Evolutionary conservation across 495 filamentous ascomycete species (phyloP).

Genomic region (Niebla homalea): DNA sequence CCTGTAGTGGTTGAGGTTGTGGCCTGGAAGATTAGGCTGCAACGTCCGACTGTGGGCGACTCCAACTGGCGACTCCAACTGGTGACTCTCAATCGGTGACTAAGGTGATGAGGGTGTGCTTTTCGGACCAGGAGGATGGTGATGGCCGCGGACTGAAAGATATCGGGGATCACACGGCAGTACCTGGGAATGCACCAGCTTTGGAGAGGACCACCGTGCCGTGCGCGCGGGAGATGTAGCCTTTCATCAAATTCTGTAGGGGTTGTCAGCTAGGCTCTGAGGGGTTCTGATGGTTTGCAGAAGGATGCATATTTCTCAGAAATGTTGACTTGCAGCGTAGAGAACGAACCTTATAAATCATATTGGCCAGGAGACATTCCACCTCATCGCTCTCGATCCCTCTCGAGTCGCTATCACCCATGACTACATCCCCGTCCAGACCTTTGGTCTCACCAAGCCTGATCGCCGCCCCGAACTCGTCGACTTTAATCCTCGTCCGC

Average conservation of each 20-base stretch:
- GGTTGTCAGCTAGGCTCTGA: not conserved
- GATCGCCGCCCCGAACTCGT: slow-evolving; percentile 61
- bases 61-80: no score
- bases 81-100: not conserved
- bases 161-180: slow-evolving; percentile 51
- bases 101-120: not conserved
- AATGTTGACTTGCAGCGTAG: no score
- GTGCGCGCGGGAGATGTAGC: slow-evolving; percentile 85
- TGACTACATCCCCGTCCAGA: slow-evolving; percentile 57
- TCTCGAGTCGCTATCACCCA: slow-evolving; percentile 84
- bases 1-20: not conserved
- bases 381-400: slow-evolving; percentile 69
- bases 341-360: slow-evolving; percentile 85
- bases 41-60: not conserved
- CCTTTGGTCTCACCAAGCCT: slow-evolving; percentile 36
- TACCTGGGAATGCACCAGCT: slow-evolving; percentile 86
- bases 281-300: not conserved
- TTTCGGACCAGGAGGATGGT: not conserved
- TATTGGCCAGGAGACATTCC: slow-evolving; percentile 84
- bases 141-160: not conserved
- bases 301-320: slow-evolving; percentile 4
- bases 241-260: slow-evolving; percentile 79
- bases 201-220: slow-evolving; percentile 86
- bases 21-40: not conserved
- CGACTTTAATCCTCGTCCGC: slow-evolving; percentile 64